Evolutionary conservation across 2,329 filamentous ascomycete species (phyloP).

Genomic region (Beauveria pseudobassiana): DNA sequence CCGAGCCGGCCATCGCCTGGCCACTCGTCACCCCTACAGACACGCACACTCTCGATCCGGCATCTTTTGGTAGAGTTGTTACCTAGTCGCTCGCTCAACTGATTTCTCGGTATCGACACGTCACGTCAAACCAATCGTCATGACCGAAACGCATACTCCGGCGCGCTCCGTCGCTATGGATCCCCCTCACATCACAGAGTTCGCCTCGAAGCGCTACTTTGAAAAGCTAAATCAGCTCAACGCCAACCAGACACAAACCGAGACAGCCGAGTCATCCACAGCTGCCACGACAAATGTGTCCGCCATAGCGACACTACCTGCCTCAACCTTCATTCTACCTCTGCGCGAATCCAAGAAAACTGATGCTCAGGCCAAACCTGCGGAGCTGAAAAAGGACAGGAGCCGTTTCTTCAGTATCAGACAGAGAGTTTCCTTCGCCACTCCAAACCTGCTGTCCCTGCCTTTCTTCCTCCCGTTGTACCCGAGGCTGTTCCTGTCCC

Average conservation of each 20-base stretch:
- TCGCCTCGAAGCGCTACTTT: slow-evolving; percentile 58
- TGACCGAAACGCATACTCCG: slow-evolving; percentile 24
- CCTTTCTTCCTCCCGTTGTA: slow-evolving; percentile 13
- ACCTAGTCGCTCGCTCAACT: slow-evolving; percentile 18
- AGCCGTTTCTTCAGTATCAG: slow-evolving; percentile 34
- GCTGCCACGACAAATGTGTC: slow-evolving; percentile 16
- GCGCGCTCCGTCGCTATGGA: slow-evolving; percentile 42
- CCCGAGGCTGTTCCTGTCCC: background rate
- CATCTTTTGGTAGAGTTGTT: slow-evolving; percentile 12
- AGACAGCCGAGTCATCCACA: slow-evolving; percentile 14
- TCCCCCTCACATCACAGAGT: slow-evolving; percentile 56
- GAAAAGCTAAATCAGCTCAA: slow-evolving; percentile 51
- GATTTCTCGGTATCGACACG: slow-evolving; percentile 1
- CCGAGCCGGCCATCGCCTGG: slow-evolving; percentile 11
- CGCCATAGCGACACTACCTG: slow-evolving; percentile 19
- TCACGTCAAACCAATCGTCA: slow-evolving; percentile 15
- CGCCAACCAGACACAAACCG: slow-evolving; percentile 37
- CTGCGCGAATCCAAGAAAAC: slow-evolving; percentile 32
- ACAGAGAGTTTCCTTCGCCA: slow-evolving; percentile 30
- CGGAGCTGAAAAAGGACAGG: slow-evolving; percentile 33
- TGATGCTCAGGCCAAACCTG: slow-evolving; percentile 24
- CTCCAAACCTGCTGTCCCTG: slow-evolving; percentile 22
- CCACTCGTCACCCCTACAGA: background rate
- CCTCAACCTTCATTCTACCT: slow-evolving; percentile 43
- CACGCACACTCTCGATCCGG: slow-evolving; percentile 8